These are phyloP conservation scores for Xylaria sp. DNA, from an alignment of 2,329 filamentous ascomycete species.

Conservation along the genomic window DNA sequence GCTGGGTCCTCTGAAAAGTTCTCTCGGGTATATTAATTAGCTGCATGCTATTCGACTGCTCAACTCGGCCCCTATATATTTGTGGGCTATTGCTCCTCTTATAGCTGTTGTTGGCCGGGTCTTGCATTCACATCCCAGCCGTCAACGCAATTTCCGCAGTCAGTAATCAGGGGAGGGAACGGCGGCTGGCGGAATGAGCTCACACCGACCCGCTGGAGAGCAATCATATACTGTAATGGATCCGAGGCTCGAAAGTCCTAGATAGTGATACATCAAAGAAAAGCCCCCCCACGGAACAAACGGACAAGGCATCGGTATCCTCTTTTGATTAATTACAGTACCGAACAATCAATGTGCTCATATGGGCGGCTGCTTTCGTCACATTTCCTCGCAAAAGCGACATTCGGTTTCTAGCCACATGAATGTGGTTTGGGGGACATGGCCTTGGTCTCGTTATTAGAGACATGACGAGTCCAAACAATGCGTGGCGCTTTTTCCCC, in stretches of 20 bases:
- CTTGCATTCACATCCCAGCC: background rate
- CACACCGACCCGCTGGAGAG: too few relatives aligned
- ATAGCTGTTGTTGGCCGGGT: background rate
- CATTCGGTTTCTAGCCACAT: background rate
- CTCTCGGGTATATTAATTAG: background rate
- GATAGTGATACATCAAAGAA: background rate
- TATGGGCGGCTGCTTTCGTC: constrained; percentile 1
- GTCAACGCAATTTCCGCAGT: too few relatives aligned
- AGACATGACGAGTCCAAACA: background rate
- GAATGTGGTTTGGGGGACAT: background rate
- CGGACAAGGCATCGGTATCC: too few relatives aligned
- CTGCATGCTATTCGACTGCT: background rate
- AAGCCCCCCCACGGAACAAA: background rate
- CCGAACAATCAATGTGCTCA: background rate
- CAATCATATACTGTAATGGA: too few relatives aligned
- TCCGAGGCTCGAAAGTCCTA: too few relatives aligned
- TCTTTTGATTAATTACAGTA: too few relatives aligned
- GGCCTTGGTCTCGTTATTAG: too few relatives aligned
- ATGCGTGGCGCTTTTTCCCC: constrained; percentile 3
- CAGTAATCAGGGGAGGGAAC: background rate
- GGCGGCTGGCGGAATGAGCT: too few relatives aligned
- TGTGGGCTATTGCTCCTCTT: background rate
- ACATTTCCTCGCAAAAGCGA: background rate
- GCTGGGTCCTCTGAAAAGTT: too few relatives aligned
- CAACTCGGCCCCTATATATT: background rate